These are phyloP conservation scores for Zygosaccharomyces sapae DNA, from an alignment of 1,139 yeast species.

Conservation along the genomic window DNA sequence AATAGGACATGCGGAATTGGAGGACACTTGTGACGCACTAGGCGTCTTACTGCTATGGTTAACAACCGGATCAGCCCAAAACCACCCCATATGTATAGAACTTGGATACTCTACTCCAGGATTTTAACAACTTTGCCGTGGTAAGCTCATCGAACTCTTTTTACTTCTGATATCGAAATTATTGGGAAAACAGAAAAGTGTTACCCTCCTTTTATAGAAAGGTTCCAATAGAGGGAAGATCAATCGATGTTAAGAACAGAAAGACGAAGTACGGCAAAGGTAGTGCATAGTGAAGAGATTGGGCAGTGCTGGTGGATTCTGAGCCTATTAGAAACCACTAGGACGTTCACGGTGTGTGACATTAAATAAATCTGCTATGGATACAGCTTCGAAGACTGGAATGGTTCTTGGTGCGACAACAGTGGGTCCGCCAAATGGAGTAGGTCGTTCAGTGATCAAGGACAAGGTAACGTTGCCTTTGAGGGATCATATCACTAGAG, in stretches of 20 bases:
- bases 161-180: neutral
- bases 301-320: neutral
- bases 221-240: neutral
- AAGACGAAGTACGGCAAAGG: neutral
- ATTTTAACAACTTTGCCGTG: no score
- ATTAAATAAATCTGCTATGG: slow-evolving; percentile 3
- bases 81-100: slow-evolving; percentile 63
- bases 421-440: slow-evolving; percentile 4
- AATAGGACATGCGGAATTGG: slow-evolving; percentile 44
- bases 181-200: neutral
- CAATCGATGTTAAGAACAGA: neutral
- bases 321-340: neutral
- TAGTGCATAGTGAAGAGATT: neutral
- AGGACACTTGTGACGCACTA: slow-evolving; percentile 4
- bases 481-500: slow-evolving; percentile 17
- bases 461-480: slow-evolving; percentile 9
- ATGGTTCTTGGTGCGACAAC: neutral
- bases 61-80: slow-evolving; percentile 55
- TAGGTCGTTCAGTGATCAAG: slow-evolving; percentile 2
- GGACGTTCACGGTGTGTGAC: slow-evolving; percentile 3
- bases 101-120: no score
- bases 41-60: neutral
- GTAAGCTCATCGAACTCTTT: neutral
- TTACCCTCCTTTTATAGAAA: slow-evolving; percentile 1
- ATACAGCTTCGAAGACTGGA: neutral